Percentiles rank a stretch among this genome's conserved stretches.
Conservation (phyloP, 2,329 filamentous ascomycete species). For the Apiospora marii region DNA sequence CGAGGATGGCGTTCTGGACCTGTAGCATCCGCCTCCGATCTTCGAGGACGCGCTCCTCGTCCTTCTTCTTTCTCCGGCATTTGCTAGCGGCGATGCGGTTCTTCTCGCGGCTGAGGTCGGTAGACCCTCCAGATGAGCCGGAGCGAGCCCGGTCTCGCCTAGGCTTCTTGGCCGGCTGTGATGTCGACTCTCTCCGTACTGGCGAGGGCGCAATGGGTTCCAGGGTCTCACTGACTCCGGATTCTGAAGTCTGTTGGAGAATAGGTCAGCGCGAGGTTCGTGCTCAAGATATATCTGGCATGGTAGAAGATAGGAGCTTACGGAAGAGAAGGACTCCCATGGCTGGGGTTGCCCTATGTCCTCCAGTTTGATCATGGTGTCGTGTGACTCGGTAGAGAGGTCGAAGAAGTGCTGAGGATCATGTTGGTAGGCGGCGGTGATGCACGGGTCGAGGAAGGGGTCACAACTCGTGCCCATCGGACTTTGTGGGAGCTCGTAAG, state of each 20-base stretch:
- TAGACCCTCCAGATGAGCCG: conserved; percentile 12
- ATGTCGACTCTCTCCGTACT: not conserved
- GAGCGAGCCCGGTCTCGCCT: not conserved
- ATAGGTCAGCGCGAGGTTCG: not conserved
- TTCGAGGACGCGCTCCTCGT: conserved; percentile 22
- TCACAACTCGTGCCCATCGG: conserved; percentile 1
- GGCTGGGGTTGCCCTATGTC: conserved; percentile 2
- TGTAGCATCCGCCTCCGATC: conserved; percentile 23
- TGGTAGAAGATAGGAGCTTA: not conserved
- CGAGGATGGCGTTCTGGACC: conserved; percentile 24
- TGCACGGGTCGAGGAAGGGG: not conserved
- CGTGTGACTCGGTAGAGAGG: not conserved
- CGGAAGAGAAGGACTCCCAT: conserved; percentile 19
- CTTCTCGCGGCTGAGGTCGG: conserved; percentile 23
- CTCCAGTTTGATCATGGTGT: conserved; percentile 12
- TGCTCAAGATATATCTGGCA: not conserved
- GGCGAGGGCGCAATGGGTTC: not conserved
- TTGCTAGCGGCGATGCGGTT: conserved; percentile 28
- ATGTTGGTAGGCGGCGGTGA: not conserved
- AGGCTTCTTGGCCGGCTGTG: not conserved
- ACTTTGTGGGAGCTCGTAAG: conserved; percentile 12
- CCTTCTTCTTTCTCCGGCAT: conserved; percentile 26
- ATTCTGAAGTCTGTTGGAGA: not conserved
- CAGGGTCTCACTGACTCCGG: not conserved
- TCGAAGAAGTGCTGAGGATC: conserved; percentile 15